These are phyloP conservation scores for Ananas comosus DNA, from an alignment of 176 grass and related monocot genomes.

Conservation along the genomic window DNA sequence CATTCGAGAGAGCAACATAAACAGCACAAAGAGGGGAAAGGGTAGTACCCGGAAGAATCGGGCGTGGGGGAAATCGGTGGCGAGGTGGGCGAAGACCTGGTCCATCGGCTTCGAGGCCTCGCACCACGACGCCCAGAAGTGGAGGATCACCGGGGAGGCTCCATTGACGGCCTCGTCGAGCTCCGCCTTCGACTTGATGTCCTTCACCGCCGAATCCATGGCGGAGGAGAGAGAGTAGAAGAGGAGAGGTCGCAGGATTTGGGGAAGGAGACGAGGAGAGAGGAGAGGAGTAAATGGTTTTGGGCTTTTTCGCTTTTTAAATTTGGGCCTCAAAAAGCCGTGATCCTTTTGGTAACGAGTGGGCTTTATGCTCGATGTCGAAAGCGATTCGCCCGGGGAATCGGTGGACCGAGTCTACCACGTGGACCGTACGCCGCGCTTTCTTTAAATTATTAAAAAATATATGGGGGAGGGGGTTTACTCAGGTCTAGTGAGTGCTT, in stretches of 20 bases:
- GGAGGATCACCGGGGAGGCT: slow-evolving; percentile 41
- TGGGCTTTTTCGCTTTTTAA: slow-evolving; percentile 2
- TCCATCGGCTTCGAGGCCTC: slow-evolving; percentile 99
- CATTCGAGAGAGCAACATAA: neutral
- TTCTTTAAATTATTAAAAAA: too few relatives aligned
- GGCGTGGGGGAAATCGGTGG: slow-evolving; percentile 69
- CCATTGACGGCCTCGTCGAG: slow-evolving; percentile 56
- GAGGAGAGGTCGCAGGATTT: neutral
- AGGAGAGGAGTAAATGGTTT: neutral
- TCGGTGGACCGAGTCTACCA: too few relatives aligned
- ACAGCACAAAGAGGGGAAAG: neutral
- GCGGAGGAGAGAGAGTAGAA: neutral
- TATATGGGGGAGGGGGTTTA: too few relatives aligned
- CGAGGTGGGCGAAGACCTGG: slow-evolving; percentile 87
- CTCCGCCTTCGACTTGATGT: slow-evolving; percentile 52
- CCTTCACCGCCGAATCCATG: slow-evolving; percentile 52
- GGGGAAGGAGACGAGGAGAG: neutral
- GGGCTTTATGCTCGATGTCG: too few relatives aligned
- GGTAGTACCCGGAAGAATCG: slow-evolving; percentile 54
- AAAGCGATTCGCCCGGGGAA: too few relatives aligned
- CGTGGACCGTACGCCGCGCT: too few relatives aligned
- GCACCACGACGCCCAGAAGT: slow-evolving; percentile 97
- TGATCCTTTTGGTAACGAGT: too few relatives aligned
- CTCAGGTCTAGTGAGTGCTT: too few relatives aligned
- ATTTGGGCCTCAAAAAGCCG: neutral